Evolutionary conservation across 2,329 filamentous ascomycete genomes (phyloP), one percentile per base, ranked within the genome.

Genomic region (Fusarium xyrophilum): DNA sequence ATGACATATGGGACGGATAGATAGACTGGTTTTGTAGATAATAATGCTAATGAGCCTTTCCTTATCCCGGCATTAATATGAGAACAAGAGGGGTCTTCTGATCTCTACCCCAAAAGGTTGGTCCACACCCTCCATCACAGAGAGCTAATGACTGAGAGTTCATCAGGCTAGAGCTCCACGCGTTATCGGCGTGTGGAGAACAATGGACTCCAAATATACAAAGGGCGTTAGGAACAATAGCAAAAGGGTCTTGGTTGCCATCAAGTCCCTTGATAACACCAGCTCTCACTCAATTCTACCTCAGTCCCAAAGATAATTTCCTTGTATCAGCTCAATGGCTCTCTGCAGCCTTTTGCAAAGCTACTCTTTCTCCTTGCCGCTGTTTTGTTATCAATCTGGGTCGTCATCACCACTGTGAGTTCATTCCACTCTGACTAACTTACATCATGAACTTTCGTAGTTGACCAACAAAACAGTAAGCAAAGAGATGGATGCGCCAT

Each of bases 41-140:
- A 65, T 73, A 72, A 71, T 73, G 67, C 48, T 73, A 73, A 73
- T 73, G 59, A 59, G 61, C 42, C 56, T 72, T 70, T 70, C 43
- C 68, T 60, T 70, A 57, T 64, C 56, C 42, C 44, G 50, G 39
- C 52, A 62, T 33, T 51, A 44, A 61, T 54, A 7, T 56, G 47
- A 57, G 55, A 66, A 39, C 56, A 52, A 35, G 32, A 50, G 35
- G 55, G 55, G 33, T 65, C 39, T 43, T 38, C 17, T 44, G 38
- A 65, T 65, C 25, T 47, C 46, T 63, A 48, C 44, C 54, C 56
- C 51, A 54, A 63, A 51, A 33, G 30, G 59, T 46, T 38, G n/a
- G n/a, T n/a, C 48, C 43, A 63, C 51, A 48, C 54, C 54, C 40
- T 33, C 52, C 51, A 42, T 62, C 23, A 38, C 10, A 46, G 19